Base-by-base conservation (phyloP, 2,329 filamentous ascomycete species). In the Fusarium piperis region DNA sequence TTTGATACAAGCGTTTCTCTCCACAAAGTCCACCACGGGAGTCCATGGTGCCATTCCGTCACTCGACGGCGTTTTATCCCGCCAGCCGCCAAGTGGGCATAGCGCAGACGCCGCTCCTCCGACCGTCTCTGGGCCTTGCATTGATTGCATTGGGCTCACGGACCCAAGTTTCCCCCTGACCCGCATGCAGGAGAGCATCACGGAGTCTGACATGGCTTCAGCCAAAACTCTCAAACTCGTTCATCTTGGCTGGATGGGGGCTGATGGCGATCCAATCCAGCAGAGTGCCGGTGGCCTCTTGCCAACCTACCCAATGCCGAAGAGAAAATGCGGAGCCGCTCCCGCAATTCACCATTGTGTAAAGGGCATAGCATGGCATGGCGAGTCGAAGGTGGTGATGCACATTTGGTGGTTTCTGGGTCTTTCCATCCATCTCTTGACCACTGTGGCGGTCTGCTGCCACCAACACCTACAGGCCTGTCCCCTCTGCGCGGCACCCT, bases 61-160 rank as follows among this genome's bases (percentile, higher is more conserved):
- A 33, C 20, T 65, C 59, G 68, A 71, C 68, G 70, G 70, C 67
- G 71, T 66, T 72, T 72, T 48, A 70, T 70, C 58, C 62, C 62
- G 62, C 65, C 55, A 53, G 63, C 63, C 62, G 59, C 71, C 64
- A 73, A 68, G 73, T 73, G 73, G 69, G 65, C 67, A 62, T 64
- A 44, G 70, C 67, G 68, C 20, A 30, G 59, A 44, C 74, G 46
- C 66, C 69, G 65, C 35, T 60, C 61, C 70, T 35, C 20, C 36
- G 35, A 58, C 59, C 51, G 52, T 59, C 51, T 55, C 62, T 59
- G 62, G 46, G 53, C 26, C 44, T 51, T 58, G 48, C 38, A 32
- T 60, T 56, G 26, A 51, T 51, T 48, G 55, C 53, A 56, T 57
- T 58, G 46, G 41, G 55, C 53, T 48, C 44, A 23, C 32, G 13